Evolutionary conservation across 2,329 filamentous ascomycete genomes (phyloP), one percentile per base, ranked within the genome.

Genomic region (Ceratocystis colombiana): DNA sequence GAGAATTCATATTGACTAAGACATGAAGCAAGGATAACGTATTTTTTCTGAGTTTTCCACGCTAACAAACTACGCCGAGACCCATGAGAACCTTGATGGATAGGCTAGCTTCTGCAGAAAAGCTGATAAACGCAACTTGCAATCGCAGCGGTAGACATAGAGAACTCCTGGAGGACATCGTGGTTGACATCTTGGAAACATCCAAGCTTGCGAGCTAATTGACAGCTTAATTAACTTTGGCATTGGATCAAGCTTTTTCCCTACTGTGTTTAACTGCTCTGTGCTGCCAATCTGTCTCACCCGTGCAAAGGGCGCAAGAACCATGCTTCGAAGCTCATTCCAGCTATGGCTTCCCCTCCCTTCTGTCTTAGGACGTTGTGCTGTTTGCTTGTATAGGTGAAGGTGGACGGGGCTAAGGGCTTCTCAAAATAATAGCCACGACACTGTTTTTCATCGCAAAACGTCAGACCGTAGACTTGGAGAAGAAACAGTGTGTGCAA

Each of bases 11-110:
- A 8, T 3, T 53, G 7, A 25, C 48, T 3, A 25, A 25, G 48
- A 53, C 22, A 12, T 12, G 48, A 41, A 6, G 48, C 48, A 10
- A 28, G 48, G 20, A 15, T 22, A 28, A 17, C 5, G 48, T 28
- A 28, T 22, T 10, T 37, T 59, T 30, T 20, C 20, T 17, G 22
- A 17, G 25, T 57, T 57, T 30, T 57, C 22, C 12, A 57, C 37
- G 37, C 28, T 57, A 22, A 12, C 48, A n/a, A 53, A 22, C 33
- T 53, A 37, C 12, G 28, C 30, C 28, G 17, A 59, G 55, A 30
- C n/a, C 25, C 17, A 20, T 37, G 55, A 20, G 25, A 59, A 59
- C 55, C 55, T n/a, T 59, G 55, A 59, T 59, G 55, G 55, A 25
- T 28, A 10, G 50, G 3, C 50, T 48, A 15, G 55, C 12, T 28